phyloP scores from a whole-genome alignment of 495 filamentous ascomycete genomes.

The Podospora didyma region DNA sequence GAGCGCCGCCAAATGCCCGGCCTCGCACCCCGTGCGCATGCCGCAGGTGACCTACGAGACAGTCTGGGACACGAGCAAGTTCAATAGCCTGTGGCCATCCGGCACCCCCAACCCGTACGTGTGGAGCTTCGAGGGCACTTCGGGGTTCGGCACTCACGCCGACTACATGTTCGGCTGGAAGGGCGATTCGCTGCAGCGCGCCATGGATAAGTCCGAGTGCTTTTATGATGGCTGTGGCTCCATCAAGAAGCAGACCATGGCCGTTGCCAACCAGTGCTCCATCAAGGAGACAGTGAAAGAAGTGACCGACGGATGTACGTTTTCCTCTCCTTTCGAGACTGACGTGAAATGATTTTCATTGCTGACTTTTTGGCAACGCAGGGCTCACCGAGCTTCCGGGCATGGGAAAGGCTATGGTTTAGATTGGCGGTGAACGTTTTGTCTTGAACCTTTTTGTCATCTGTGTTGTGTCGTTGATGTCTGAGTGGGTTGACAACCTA shows the following conservation, averaged over 20 bases:
- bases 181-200: slow-evolving; percentile 36
- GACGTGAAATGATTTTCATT: too few species aligned
- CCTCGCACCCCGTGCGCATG: slow-evolving; percentile 42
- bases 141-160: slow-evolving; percentile 14
- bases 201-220: slow-evolving; percentile 35
- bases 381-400: too few species aligned
- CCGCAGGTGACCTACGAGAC: slow-evolving; percentile 48
- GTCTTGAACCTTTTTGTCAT: too few species aligned
- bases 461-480: too few species aligned
- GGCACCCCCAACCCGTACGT: slow-evolving; percentile 40
- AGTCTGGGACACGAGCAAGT: slow-evolving; percentile 46
- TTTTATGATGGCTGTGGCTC: slow-evolving; percentile 39
- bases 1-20: slow-evolving; percentile 39
- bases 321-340: too few species aligned
- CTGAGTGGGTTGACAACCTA: too few species aligned
- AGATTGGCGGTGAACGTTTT: too few species aligned
- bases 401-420: too few species aligned
- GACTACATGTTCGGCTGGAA: slow-evolving; percentile 28
- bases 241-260: slow-evolving; percentile 36
- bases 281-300: slow-evolving; percentile 36
- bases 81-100: slow-evolving; percentile 44
- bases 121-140: slow-evolving; percentile 12
- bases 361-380: too few species aligned
- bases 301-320: slow-evolving; percentile 35
- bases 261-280: slow-evolving; percentile 38